phyloP scores from a whole-genome alignment of 2,329 filamentous ascomycete genomes.

The Claviceps sp. region DNA sequence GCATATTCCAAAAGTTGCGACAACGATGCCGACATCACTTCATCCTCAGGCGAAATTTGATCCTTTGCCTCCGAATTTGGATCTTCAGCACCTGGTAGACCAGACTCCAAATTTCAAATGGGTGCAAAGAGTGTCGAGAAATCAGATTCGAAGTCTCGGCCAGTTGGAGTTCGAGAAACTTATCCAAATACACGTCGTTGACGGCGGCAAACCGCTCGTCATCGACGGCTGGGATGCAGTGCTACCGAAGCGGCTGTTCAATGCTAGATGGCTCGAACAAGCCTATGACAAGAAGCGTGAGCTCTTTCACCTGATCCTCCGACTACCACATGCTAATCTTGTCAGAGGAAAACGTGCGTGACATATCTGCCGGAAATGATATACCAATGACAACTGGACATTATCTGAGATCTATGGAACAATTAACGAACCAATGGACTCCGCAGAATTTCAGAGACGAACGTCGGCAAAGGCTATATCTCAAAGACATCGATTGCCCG shows the following conservation, averaged over 20 bases:
- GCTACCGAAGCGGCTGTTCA: constrained; percentile 68
- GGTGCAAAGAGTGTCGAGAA: constrained; percentile 65
- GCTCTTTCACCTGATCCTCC: constrained; percentile 13
- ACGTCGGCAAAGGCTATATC: constrained; percentile 71
- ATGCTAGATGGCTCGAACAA: constrained; percentile 62
- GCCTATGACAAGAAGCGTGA: constrained; percentile 68
- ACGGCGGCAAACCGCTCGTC: constrained; percentile 75
- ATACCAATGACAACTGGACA: constrained; percentile 79
- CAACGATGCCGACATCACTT: constrained; percentile 56
- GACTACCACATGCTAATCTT: constrained; percentile 10
- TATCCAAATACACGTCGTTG: constrained; percentile 68
- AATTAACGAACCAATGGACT: constrained; percentile 72
- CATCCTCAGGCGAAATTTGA: constrained; percentile 84
- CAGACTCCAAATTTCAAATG: constrained; percentile 74
- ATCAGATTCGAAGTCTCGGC: constrained; percentile 65
- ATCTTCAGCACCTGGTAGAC: constrained; percentile 64
- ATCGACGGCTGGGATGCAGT: constrained; percentile 76
- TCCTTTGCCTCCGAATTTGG: constrained; percentile 74
- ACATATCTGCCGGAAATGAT: constrained; percentile 58
- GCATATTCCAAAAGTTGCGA: not conserved
- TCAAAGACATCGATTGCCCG: constrained; percentile 96
- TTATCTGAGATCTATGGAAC: constrained; percentile 77
- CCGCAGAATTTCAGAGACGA: constrained; percentile 64
- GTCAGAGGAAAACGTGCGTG: constrained; percentile 72
- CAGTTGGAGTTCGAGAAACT: constrained; percentile 75